Base-by-base conservation (phyloP, 257 asterid genomes). In the Gentiana straminea region DNA sequence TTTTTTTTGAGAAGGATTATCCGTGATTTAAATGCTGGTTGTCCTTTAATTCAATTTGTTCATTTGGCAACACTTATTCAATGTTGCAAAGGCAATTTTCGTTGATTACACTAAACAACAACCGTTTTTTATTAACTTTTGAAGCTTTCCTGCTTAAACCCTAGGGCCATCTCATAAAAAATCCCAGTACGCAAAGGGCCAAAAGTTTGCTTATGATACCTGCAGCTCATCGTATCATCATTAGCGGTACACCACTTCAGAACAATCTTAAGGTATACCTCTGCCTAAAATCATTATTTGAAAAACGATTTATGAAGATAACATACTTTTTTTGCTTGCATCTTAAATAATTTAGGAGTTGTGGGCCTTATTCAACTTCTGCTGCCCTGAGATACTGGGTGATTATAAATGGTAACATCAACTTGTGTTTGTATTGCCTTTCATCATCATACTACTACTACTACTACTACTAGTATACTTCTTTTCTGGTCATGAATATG, bases 101-200 rank as follows among this genome's bases (percentile, higher is more conserved):
- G 24, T 24, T 24, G 24, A 24, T 24, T 3, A 2, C 46, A 7
- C 7, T 41, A 5, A 41, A 41, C 46, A 41, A 41, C 9, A 10
- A 41, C 7, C 45, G 9, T 10, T 54, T 33, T 44, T 9, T 52
- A 41, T 54, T 36, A 48, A 33, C 36, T 53, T 52, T 35, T 2
- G 52, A 8, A 60, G 54, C 53, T 49, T 48, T 55, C 53, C 10
- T 55, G 7, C 54, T 55, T 52, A 66, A 66, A 4, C 58, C 68
- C 57, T 63, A 90, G 98, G 98, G 98, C 24, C 98, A 90, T 75
- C 89, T 90, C 64, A 90, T 90, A 74, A 90, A 90, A 81, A 90
- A 90, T 75, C 98, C 96, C 37, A 84, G 86, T 64, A 90, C 98
- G 36, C 96, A 90, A 72, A 86, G 98, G 73, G 96, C 98, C n/a